A percentile compares a stretch with the other conserved stretches of the same genome.
phyloP scores from a whole-genome alignment of 2,329 filamentous ascomycete genomes.

The Aspergillus terreus region DNA sequence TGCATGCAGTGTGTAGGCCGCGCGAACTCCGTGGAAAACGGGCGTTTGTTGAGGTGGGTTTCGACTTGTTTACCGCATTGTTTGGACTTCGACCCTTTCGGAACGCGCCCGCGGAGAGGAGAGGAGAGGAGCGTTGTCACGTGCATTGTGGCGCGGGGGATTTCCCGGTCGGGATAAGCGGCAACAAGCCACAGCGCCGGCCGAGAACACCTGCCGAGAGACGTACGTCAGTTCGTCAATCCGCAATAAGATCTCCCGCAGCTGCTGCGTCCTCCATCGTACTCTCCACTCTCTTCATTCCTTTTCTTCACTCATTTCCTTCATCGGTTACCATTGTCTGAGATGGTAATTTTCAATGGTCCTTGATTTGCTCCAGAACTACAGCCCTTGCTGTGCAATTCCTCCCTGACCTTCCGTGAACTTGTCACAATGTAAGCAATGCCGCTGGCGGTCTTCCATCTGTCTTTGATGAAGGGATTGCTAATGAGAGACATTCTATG shows the following conservation, averaged over 20 bases:
- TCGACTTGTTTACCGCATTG: conserved; percentile 21
- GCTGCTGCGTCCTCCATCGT: conserved; percentile 3
- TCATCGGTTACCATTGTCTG: conserved; percentile 21
- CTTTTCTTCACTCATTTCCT: conserved; percentile 4
- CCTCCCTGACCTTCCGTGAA: conserved; percentile 17
- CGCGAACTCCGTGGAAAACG: not conserved
- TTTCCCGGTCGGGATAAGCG: not conserved
- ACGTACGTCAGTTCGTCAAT: conserved; percentile 18
- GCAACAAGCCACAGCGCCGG: not conserved
- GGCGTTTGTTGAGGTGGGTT: conserved; percentile 1
- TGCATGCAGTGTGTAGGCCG: not conserved
- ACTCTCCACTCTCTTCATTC: conserved; percentile 4
- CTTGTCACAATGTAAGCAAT: conserved; percentile 23
- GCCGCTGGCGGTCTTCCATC: not conserved
- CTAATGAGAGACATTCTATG: not conserved
- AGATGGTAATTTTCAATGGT: conserved; percentile 10
- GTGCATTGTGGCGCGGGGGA: conserved; percentile 8
- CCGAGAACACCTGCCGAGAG: conserved; percentile 15
- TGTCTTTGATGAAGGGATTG: conserved; percentile 1
- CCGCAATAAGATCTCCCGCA: not conserved
- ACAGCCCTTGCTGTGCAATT: conserved; percentile 23
- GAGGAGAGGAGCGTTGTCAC: conserved; percentile 15
- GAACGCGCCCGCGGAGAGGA: conserved; percentile 15
- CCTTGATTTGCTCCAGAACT: conserved; percentile 14
- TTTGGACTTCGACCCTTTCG: conserved; percentile 14